A percentile compares a stretch with the other conserved stretches of the same genome.
phyloP scores from a whole-genome alignment of 768 basidiomycete species.

The Mrakia blollopis region DNA sequence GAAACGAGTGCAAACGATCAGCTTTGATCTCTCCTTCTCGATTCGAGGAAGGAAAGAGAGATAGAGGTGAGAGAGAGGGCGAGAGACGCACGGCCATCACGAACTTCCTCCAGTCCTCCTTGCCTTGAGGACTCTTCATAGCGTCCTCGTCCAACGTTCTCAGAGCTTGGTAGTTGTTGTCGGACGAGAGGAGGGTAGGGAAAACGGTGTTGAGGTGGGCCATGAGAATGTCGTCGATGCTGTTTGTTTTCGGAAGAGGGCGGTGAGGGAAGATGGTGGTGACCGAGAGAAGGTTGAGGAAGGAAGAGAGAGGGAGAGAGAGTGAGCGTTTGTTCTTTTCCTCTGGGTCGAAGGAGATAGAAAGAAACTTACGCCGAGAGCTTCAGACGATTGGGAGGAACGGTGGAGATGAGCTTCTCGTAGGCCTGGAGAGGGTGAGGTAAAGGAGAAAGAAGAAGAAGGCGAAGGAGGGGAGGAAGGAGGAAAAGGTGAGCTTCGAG shows the following conservation, averaged over 20 bases:
- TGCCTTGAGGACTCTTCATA: constrained; percentile 83
- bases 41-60: background rate
- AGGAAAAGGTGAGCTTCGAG: background rate
- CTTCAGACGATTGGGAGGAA: constrained; percentile 67
- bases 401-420: constrained; percentile 83
- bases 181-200: constrained; percentile 60
- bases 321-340: background rate
- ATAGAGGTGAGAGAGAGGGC: background rate
- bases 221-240: constrained; percentile 87
- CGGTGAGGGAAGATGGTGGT: background rate
- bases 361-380: constrained; percentile 74
- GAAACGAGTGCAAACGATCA: background rate
- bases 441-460: background rate
- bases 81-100: constrained; percentile 51
- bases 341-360: background rate
- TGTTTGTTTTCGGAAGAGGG: constrained; percentile 41
- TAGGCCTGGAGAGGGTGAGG: constrained; percentile 60
- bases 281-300: background rate
- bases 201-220: constrained; percentile 68
- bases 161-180: constrained; percentile 47
- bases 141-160: constrained; percentile 74
- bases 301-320: background rate
- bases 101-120: constrained; percentile 85
- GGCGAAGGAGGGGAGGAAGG: background rate
- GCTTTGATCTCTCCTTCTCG: too few species aligned